A percentile compares a stretch with the other conserved stretches of the same genome.
These are phyloP conservation scores for Cochlearia excelsa DNA, from an alignment of 345 rosid genomes.

Conservation along the genomic window DNA sequence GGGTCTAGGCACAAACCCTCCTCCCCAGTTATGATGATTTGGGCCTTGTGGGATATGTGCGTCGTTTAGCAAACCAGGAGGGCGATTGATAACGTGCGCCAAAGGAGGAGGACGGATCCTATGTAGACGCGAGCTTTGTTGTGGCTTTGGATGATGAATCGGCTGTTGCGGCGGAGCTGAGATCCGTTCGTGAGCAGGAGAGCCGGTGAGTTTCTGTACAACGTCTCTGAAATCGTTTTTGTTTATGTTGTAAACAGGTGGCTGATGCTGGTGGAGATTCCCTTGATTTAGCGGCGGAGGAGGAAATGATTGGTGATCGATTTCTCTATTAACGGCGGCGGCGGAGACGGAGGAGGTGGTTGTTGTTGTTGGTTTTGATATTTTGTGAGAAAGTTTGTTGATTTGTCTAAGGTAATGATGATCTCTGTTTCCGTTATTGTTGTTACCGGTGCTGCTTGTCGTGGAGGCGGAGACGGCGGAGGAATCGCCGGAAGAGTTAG, in stretches of 20 bases:
- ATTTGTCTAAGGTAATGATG: constrained; percentile 59
- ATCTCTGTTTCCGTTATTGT: constrained; percentile 36
- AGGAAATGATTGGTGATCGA: constrained; percentile 35
- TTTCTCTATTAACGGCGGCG: constrained; percentile 39
- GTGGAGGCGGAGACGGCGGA: constrained; percentile 32
- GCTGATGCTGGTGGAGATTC: constrained; percentile 57
- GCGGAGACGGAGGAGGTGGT: constrained; percentile 7
- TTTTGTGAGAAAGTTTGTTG: constrained; percentile 82
- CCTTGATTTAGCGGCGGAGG: constrained; percentile 33
- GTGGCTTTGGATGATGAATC: constrained; percentile 61
- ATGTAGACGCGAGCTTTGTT: constrained; percentile 76
- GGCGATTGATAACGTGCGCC: constrained; percentile 64
- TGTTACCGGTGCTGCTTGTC: constrained; percentile 26
- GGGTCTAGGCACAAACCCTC: constrained; percentile 37
- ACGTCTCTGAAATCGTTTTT: constrained; percentile 87
- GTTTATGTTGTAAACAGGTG: constrained; percentile 93
- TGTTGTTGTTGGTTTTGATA: constrained; percentile 50
- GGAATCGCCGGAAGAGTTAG: constrained; percentile 51
- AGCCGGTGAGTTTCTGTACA: constrained; percentile 93
- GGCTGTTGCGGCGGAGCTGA: constrained; percentile 63
- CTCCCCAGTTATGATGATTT: constrained; percentile 18
- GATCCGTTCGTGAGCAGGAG: constrained; percentile 77
- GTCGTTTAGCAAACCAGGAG: constrained; percentile 50
- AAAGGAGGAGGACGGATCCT: constrained; percentile 95
- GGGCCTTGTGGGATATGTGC: constrained; percentile 29